phyloP scores from a whole-genome alignment of 768 basidiomycete genomes.

The Mycena belliarum region DNA sequence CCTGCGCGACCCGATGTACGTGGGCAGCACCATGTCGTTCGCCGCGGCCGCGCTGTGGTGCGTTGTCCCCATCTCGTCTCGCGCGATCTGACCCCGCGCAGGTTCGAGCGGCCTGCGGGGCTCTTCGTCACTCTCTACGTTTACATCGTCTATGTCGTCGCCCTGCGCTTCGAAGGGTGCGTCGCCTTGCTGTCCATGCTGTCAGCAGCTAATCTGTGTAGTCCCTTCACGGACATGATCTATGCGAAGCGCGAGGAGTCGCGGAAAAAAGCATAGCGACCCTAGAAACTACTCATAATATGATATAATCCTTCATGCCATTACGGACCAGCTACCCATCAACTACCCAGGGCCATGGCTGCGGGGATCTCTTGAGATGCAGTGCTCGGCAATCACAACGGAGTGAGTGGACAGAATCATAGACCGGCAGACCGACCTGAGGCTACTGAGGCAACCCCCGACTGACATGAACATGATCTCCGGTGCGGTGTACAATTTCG shows the following conservation, averaged over 20 bases:
- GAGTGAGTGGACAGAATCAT: too few species aligned
- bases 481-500: too few species aligned
- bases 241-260: conserved; percentile 58
- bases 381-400: too few species aligned
- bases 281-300: too few species aligned
- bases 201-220: conserved; percentile 23
- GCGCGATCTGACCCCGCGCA: conserved; percentile 26
- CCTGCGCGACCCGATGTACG: conserved; percentile 93
- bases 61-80: conserved; percentile 25
- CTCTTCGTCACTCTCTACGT: conserved; percentile 80
- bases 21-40: conserved; percentile 92
- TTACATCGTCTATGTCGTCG: conserved; percentile 80
- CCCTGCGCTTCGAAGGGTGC: conserved; percentile 88
- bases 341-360: too few species aligned
- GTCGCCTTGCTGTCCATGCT: conserved; percentile 28
- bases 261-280: conserved; percentile 27
- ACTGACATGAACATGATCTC: too few species aligned
- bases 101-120: conserved; percentile 87
- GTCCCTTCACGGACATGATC: conserved; percentile 83
- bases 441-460: too few species aligned
- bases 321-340: too few species aligned
- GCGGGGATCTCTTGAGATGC: too few species aligned
- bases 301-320: too few species aligned
- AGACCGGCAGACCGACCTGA: too few species aligned
- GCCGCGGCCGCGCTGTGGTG: conserved; percentile 85